Percentiles rank a stretch among this genome's conserved stretches.
These are phyloP conservation scores for Candida sonorensis DNA, from an alignment of 805 yeast species.

Conservation along the genomic window DNA sequence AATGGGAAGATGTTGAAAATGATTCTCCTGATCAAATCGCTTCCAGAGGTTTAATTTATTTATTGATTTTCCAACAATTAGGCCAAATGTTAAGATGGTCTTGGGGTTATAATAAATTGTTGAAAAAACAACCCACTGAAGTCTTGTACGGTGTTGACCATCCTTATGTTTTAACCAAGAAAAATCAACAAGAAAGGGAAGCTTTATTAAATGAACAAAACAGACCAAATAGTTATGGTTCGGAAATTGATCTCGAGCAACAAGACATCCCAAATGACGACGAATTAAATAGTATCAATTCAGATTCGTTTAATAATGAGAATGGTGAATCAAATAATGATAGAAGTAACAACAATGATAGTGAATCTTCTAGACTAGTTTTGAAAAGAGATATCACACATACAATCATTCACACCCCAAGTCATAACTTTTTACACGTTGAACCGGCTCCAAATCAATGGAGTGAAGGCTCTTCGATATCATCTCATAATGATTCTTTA, in stretches of 20 bases:
- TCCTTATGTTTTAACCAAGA: constrained; percentile 1
- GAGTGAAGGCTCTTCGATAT: constrained; percentile 22
- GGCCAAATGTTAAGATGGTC: constrained; percentile 83
- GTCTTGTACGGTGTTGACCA: constrained; percentile 21
- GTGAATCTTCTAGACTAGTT: no score
- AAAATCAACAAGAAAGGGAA: constrained; percentile 20
- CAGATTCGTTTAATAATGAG: no score
- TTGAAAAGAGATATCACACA: no score
- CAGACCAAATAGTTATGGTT: constrained; percentile 14
- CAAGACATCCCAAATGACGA: no score
- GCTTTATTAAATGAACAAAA: constrained; percentile 1
- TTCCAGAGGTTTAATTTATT: constrained; percentile 67
- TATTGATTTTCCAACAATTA: constrained; percentile 72
- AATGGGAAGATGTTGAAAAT: constrained; percentile 66
- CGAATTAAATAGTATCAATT: no score
- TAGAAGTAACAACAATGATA: no score
- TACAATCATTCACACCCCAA: constrained; percentile 1
- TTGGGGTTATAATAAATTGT: constrained; percentile 74
- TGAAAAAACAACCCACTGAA: constrained; percentile 42
- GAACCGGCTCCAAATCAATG: constrained; percentile 11
- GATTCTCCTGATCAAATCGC: constrained; percentile 68
- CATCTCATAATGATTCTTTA: constrained; percentile 11
- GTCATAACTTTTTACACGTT: not conserved
- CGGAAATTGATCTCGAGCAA: constrained; percentile 7
- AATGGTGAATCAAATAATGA: no score